Evolutionary conservation across 2,329 filamentous ascomycete genomes (phyloP), one percentile per base, ranked within the genome.

Genomic region (Trichoderma atroviride): DNA sequence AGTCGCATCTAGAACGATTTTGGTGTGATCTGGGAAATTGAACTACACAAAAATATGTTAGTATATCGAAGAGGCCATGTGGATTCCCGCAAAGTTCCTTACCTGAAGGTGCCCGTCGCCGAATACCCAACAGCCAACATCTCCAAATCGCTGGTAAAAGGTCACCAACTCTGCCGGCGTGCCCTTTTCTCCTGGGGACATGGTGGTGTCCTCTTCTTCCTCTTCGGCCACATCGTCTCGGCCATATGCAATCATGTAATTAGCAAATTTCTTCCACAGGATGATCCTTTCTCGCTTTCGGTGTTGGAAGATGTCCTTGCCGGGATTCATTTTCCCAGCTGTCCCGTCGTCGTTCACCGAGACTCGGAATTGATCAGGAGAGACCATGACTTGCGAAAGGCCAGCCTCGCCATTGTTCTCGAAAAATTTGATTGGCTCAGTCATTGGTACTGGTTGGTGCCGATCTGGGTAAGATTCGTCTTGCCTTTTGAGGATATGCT

Each of bases 11-110:
- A 96, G 82, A 14, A 95, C 90, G 67, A 96, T 87, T 80, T 96
- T 96, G 70, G 92, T 95, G 78, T 96, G 92, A 74, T 96, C 92
- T 2, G 92, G 92, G 78, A 96, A 96, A 81, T 96, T 95, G 80
- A 95, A 92, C 87, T 93, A 69, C 16, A 62, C 16, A n/a, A 40
- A 27, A 47, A 70, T 73, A 19, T 13, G 16, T 79, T 73, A 79
- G 76, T 67, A 27, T 40, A 29, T 35, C 0, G 29, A 10, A 27
- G n/a, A 9, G 57, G 16, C 35, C 5, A 60, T 11, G 4, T 29
- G 14, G 13, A 33, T 43, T 55, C 9, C 7, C 29, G 5, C 27
- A 43, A 64, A 6, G n/a, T 47, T 27, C 55, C 77, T 73, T 82
- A 90, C 89, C 83, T 92, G 92, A 73, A 94, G 85, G 74, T 92